Conservation (phyloP, 129 eudicot species). For the Silybum marianum region DNA sequence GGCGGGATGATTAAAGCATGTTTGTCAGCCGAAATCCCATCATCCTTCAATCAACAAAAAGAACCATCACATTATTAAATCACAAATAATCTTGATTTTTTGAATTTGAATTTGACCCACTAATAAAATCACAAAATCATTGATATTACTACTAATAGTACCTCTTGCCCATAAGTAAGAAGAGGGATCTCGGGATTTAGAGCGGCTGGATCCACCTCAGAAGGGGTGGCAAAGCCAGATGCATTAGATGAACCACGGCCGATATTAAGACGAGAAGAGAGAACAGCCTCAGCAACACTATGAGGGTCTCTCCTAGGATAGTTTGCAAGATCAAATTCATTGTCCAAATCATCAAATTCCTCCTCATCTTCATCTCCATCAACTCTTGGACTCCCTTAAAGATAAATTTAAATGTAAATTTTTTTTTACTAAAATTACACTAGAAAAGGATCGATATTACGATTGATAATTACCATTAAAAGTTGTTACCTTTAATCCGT, state of each 20-base stretch:
- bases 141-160: conserved; percentile 16
- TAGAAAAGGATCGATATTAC: not conserved
- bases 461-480: not conserved
- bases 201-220: conserved; percentile 56
- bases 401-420: not conserved
- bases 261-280: conserved; percentile 46
- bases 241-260: conserved; percentile 57
- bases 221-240: conserved; percentile 61
- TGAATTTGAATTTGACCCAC: not conserved
- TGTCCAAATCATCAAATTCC: conserved; percentile 86
- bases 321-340: conserved; percentile 65
- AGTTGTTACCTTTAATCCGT: conserved; percentile 67
- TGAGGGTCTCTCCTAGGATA: conserved; percentile 52
- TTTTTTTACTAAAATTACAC: not conserved
- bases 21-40: conserved; percentile 84
- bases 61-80: conserved; percentile 4
- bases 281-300: conserved; percentile 48
- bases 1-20: conserved; percentile 92
- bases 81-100: not conserved
- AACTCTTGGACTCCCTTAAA: conserved; percentile 84
- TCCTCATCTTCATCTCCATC: conserved; percentile 98
- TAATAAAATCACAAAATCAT: not conserved
- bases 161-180: conserved; percentile 96
- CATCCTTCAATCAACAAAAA: conserved; percentile 51
- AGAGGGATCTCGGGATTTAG: conserved; percentile 75